Percentiles rank a stretch among this genome's conserved stretches.
These are phyloP conservation scores for Puccinia brachypodii DNA, from an alignment of 1,284 basidiomycete genomes.

Conservation along the genomic window DNA sequence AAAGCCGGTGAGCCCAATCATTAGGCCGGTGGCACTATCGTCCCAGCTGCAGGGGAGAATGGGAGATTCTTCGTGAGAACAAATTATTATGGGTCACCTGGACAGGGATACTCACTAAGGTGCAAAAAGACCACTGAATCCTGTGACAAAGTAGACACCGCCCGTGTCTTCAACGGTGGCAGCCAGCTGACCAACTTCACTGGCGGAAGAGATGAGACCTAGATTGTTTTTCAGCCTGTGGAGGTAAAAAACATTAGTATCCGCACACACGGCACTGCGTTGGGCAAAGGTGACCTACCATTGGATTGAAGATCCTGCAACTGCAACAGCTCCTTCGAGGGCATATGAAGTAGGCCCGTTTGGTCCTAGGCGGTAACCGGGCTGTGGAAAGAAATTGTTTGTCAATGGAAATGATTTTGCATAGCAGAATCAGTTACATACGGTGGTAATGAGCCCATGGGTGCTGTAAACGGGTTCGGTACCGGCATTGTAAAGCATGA, in stretches of 20 bases:
- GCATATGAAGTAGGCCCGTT: conserved; percentile 80
- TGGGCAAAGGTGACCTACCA: too few relatives aligned
- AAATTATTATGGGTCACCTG: background rate
- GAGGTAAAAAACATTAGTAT: too few relatives aligned
- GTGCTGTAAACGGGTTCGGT: conserved; percentile 77
- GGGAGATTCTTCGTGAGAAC: background rate
- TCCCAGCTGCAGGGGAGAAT: conserved; percentile 73
- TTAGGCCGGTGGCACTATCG: conserved; percentile 73
- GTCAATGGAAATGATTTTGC: background rate
- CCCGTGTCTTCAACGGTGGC: conserved; percentile 75
- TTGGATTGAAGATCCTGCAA: conserved; percentile 91
- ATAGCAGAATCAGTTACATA: background rate
- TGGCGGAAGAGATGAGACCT: conserved; percentile 74
- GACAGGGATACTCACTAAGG: conserved; percentile 58
- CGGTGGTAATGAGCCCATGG: conserved; percentile 86
- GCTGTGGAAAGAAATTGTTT: background rate
- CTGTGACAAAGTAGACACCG: conserved; percentile 97
- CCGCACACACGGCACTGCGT: too few relatives aligned
- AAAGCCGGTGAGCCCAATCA: conserved; percentile 86
- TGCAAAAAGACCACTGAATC: conserved; percentile 86
- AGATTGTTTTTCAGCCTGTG: conserved; percentile 81
- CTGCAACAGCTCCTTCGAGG: conserved; percentile 90
- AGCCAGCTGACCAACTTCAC: conserved; percentile 82
- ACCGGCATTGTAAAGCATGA: conserved; percentile 80
- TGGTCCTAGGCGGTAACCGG: conserved; percentile 88